Conservation (phyloP, 331 rosid genomes). For the Pyrus hybrid region DNA sequence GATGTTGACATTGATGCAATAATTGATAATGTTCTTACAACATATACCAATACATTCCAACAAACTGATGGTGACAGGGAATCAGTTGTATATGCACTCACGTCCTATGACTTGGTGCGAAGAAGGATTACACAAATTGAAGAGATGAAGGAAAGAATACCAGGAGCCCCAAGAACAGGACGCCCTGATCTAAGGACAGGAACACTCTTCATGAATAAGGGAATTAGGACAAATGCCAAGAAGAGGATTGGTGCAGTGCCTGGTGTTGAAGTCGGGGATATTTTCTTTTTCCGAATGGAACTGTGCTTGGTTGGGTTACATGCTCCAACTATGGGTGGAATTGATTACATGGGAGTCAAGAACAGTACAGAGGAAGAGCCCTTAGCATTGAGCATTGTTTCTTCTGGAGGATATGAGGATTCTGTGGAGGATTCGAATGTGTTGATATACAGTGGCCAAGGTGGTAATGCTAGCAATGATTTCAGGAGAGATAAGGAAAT, state of each 20-base stretch:
- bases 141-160: constrained; percentile 36
- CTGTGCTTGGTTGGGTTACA: constrained; percentile 78
- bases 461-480: constrained; percentile 48
- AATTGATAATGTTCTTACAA: constrained; percentile 36
- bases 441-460: constrained; percentile 86
- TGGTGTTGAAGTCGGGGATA: constrained; percentile 87
- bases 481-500: constrained; percentile 51
- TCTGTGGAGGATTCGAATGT: constrained; percentile 58
- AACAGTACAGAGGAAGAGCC: constrained; percentile 67
- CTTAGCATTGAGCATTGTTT: constrained; percentile 83
- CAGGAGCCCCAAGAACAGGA: constrained; percentile 39
- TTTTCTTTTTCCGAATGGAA: constrained; percentile 81
- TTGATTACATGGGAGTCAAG: constrained; percentile 69
- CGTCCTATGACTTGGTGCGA: constrained; percentile 52
- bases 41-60: constrained; percentile 33
- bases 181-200: constrained; percentile 80
- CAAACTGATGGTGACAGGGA: constrained; percentile 52
- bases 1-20: constrained; percentile 48
- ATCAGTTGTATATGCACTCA: constrained; percentile 36
- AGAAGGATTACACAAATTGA: constrained; percentile 64
- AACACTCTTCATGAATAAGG: constrained; percentile 62
- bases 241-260: constrained; percentile 64
- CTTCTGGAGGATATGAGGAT: constrained; percentile 93
- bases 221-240: constrained; percentile 55
- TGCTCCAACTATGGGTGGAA: constrained; percentile 88